Base-by-base conservation (phyloP, 1,284 basidiomycete species). In the Ganoderma sinense region DNA sequence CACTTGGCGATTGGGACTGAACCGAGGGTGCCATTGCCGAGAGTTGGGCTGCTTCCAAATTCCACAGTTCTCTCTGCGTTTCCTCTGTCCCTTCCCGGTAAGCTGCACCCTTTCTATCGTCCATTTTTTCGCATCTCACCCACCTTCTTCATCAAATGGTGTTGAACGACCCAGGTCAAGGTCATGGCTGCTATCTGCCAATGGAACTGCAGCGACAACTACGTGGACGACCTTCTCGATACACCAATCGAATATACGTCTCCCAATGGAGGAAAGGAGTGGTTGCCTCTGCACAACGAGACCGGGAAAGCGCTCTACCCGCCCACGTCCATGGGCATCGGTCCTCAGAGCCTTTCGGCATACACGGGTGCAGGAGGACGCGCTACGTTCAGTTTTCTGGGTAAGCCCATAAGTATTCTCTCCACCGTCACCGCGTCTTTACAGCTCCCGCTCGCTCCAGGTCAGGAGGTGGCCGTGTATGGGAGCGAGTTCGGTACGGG, bases 201-300 rank as follows among this genome's bases (percentile, higher is more conserved):
- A 20, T 59, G 56, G 56, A 59, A 13, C n/a, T 59, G 56, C 10
- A 59, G 56, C 20, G 56, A 59, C 56, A 59, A n/a, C 11, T 36
- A 59, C 31, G 31, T 59, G 33, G 56, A 59, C 8, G 56, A 59
- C 18, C 8, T 7, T 5, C 18, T 36, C 13, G 16, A n/a, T 18
- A 36, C 56, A 20, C 56, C 18, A 2, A 39, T 39, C 8, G 2
- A 7, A 36, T 39, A 31, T 31, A 55, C 53, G 10, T 23, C 48
- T 2, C 48, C 48, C 5, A 26, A 10, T 13, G 48, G n/a, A 1
- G 48, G 23, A 11, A 26, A 18, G 26, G 53, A 29, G 1, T 55
- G 53, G 53, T 5, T 31, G 5, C 6, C 1, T 20, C 13, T 31
- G 20, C 5, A 7, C 29, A 55, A 55, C 14, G 26, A 51, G 48